These are phyloP conservation scores for Diaporthe caulivora DNA, from an alignment of 2,329 filamentous ascomycete species.

Conservation along the genomic window DNA sequence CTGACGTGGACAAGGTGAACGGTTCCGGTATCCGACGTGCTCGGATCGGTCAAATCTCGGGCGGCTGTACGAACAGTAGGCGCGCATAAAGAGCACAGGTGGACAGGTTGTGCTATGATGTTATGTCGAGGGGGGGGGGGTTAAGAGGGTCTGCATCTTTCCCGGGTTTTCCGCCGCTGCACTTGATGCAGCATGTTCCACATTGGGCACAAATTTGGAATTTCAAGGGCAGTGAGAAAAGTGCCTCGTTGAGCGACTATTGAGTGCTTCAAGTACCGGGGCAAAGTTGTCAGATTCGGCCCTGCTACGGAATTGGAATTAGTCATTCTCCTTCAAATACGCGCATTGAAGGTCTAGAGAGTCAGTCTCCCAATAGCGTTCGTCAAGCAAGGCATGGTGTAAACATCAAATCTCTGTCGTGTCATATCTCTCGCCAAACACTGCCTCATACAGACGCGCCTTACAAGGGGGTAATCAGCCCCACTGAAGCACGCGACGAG, in stretches of 20 bases:
- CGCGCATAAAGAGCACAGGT: constrained; percentile 10
- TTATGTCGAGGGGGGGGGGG: neutral
- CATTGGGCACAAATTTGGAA: constrained; percentile 27
- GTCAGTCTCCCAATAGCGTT: neutral
- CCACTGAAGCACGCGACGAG: constrained; percentile 26
- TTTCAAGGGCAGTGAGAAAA: neutral
- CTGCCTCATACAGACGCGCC: constrained; percentile 19
- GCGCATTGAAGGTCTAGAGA: neutral
- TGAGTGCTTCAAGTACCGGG: neutral
- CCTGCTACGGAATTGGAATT: neutral
- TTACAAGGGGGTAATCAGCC: constrained; percentile 15
- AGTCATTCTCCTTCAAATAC: neutral
- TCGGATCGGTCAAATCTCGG: constrained; percentile 19
- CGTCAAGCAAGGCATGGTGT: neutral
- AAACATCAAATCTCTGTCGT: constrained; percentile 6
- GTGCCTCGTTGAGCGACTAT: neutral
- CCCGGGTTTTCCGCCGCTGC: constrained; percentile 26
- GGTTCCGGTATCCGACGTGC: constrained; percentile 25
- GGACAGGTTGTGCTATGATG: constrained; percentile 3
- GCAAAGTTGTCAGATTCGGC: neutral
- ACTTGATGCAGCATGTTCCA: constrained; percentile 13
- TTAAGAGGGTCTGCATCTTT: neutral
- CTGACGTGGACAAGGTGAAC: constrained; percentile 26
- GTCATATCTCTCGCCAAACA: constrained; percentile 24
- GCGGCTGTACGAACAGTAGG: neutral